Evolutionary conservation across 2,329 filamentous ascomycete genomes (phyloP).

Genomic region (Penicillium decumbens): DNA sequence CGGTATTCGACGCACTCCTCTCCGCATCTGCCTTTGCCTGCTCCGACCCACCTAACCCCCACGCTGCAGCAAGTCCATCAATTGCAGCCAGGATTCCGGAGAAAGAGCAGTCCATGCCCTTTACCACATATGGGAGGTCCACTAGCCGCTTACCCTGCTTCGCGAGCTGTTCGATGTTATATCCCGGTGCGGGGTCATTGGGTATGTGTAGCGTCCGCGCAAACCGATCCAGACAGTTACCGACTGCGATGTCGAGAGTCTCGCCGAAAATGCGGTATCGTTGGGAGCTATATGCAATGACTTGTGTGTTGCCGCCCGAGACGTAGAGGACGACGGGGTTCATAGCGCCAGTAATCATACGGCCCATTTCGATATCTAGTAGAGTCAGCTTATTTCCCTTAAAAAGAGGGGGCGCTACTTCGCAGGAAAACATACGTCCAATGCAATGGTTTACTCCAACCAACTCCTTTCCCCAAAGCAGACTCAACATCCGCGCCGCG

Average conservation of each 20-base stretch:
- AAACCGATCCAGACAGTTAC: slow-evolving; percentile 95
- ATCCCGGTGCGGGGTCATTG: slow-evolving; percentile 94
- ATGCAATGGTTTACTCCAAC: slow-evolving; percentile 98
- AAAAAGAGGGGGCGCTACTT: not conserved
- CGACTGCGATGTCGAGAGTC: slow-evolving; percentile 93
- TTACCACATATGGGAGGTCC: slow-evolving; percentile 91
- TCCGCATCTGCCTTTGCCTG: slow-evolving; percentile 50
- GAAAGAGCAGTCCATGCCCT: slow-evolving; percentile 98
- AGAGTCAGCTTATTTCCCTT: not conserved
- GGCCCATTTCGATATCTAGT: slow-evolving; percentile 89
- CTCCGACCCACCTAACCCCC: slow-evolving; percentile 34
- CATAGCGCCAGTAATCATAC: slow-evolving; percentile 79
- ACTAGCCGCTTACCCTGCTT: slow-evolving; percentile 67
- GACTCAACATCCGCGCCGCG: slow-evolving; percentile 71
- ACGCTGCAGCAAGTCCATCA: slow-evolving; percentile 67
- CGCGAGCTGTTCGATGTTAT: slow-evolving; percentile 95
- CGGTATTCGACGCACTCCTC: slow-evolving; percentile 15
- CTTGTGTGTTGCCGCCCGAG: slow-evolving; percentile 92
- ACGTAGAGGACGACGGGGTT: slow-evolving; percentile 97
- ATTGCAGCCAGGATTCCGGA: slow-evolving; percentile 82
- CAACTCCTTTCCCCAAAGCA: slow-evolving; percentile 83
- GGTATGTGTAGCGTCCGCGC: slow-evolving; percentile 84
- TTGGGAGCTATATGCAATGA: slow-evolving; percentile 92
- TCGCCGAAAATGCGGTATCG: slow-evolving; percentile 97
- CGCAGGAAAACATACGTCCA: slow-evolving; percentile 54